These are phyloP conservation scores for Smittium culicis DNA, from an alignment of 371 early-diverging fungal species.

Conservation along the genomic window DNA sequence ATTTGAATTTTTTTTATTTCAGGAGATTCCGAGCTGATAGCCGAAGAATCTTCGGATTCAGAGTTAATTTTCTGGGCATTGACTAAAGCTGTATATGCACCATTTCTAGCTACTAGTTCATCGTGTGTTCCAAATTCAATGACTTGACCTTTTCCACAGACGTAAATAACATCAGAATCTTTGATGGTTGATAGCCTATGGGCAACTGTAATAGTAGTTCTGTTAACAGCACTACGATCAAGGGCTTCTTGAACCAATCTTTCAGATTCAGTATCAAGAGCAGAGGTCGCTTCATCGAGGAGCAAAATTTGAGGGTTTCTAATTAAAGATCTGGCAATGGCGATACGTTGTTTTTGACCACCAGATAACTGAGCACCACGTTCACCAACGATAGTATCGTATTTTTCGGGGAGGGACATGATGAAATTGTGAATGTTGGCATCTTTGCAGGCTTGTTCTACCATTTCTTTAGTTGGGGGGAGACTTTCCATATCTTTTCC, in stretches of 20 bases:
- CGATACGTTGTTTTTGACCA: constrained; percentile 75
- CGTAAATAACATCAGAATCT: constrained; percentile 72
- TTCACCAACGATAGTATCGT: constrained; percentile 69
- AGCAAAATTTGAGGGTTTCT: constrained; percentile 73
- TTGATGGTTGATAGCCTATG: constrained; percentile 63
- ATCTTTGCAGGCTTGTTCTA: constrained; percentile 34
- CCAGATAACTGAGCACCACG: constrained; percentile 72
- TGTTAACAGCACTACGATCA: constrained; percentile 56
- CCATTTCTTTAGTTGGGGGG: constrained; percentile 34
- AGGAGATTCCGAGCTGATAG: neutral
- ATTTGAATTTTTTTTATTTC: neutral
- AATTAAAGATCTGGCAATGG: constrained; percentile 79
- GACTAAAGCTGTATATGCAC: constrained; percentile 25
- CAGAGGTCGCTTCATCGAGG: constrained; percentile 94
- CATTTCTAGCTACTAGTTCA: constrained; percentile 40
- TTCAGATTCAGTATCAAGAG: constrained; percentile 84
- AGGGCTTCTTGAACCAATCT: constrained; percentile 80
- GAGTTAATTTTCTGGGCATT: constrained; percentile 27
- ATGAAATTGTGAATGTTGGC: constrained; percentile 64
- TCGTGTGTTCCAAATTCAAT: constrained; percentile 60
- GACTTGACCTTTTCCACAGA: constrained; percentile 54
- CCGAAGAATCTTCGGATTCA: constrained; percentile 5
- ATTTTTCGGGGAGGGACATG: constrained; percentile 48
- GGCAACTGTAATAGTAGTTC: constrained; percentile 88
- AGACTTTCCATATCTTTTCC: constrained; percentile 20